Conservation (phyloP, 345 rosid genomes). For the Excoecaria agallocha region DNA sequence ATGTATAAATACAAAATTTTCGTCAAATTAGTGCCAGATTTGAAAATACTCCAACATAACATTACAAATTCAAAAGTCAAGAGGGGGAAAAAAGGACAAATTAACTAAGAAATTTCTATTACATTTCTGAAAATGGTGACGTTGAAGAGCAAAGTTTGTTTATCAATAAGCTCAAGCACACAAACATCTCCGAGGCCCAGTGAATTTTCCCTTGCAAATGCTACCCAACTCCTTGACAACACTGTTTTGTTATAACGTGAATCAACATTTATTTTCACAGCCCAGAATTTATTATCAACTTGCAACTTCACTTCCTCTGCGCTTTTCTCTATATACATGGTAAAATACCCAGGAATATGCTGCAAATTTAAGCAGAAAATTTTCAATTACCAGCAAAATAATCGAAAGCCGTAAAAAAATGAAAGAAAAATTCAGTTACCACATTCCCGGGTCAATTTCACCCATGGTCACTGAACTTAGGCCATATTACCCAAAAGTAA, state of each 20-base stretch:
- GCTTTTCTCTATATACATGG: not conserved
- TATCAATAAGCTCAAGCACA: not conserved
- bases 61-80: no score
- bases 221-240: not conserved
- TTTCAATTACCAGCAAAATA: no score
- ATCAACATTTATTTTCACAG: not conserved
- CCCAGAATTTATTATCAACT: not conserved
- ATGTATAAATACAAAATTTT: no score
- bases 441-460: no score
- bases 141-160: not conserved
- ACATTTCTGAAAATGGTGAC: not conserved
- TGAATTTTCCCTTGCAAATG: constrained; percentile 1
- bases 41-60: no score
- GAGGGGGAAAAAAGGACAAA: no score
- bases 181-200: not conserved
- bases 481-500: no score
- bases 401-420: no score
- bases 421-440: no score
- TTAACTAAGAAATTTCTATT: no score
- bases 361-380: not conserved
- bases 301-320: not conserved
- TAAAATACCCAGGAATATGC: not conserved
- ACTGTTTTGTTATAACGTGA: not conserved
- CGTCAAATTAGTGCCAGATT: no score
- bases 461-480: no score